Base-by-base conservation (phyloP, 2,329 filamentous ascomycete species). In the Talaromyces funiculosus region DNA sequence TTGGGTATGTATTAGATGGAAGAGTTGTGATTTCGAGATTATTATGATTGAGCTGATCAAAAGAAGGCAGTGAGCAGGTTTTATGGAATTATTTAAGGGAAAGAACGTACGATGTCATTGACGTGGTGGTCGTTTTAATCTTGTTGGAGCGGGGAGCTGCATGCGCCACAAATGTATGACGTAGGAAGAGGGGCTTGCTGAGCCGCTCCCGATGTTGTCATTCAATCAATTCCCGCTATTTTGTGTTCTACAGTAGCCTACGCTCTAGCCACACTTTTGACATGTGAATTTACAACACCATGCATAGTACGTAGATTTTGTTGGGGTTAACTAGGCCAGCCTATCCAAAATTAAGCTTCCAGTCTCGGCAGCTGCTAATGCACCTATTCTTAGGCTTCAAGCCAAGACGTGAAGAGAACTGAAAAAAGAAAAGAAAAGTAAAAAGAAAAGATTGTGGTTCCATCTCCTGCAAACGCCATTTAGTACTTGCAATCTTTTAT, bases 151-250 rank as follows among this genome's bases (percentile, higher is more conserved):
- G 49, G 58, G 40, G 40, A 56, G 49, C 24, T 45, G 38, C 58
- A 31, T 60, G 42, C 53, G 58, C 58, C 58, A 60, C 53, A 60
- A 31, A n/a, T 42, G 24, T 38, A 60, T 60, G 58, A 60, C 53
- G 49, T 54, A 55, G 58, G 6, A 33, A 33, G 57, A 43, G 29
- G 45, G 47, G 45, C 37, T 29, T n/a, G 33, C 57, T 40, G 4
- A 49, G 45, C 56, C 56, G 4, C 56, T n/a, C n/a, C 22, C 29
- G 12, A 45, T 57, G 57, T 59, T 53, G 45, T 53, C 35, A 42
- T 53, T n/a, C 55, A 49, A n/a, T 33, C 7, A 33, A 2, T 33
- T 33, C 31, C 8, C 18, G 18, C 37, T n/a, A 40, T n/a, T 14
- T 18, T n/a, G 14, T n/a, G 20, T 47, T 47, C 29, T 16, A 29